A percentile compares a stretch with the other conserved stretches of the same genome.
Conservation (phyloP, 78 protist species). For the Dictyostelium intermedium region DNA sequence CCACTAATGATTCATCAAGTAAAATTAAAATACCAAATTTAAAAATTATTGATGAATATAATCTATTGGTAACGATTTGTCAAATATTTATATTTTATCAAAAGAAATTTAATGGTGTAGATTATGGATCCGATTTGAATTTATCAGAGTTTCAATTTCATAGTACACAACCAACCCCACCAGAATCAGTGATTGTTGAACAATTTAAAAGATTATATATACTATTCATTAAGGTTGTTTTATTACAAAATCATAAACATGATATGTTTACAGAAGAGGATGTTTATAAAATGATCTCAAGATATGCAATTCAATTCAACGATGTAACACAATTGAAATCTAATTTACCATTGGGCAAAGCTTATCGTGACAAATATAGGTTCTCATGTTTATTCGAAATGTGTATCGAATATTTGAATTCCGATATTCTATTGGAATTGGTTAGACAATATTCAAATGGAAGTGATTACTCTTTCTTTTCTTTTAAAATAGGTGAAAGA, state of each 20-base stretch:
- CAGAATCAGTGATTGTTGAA: not conserved
- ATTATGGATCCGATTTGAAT: constrained; percentile 1
- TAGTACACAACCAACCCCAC: not conserved
- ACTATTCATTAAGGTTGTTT: not conserved
- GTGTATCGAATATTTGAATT: not conserved
- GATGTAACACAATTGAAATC: constrained; percentile 6
- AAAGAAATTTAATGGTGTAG: not conserved
- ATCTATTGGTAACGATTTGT: not conserved
- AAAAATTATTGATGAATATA: not conserved
- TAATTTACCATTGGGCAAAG: not conserved
- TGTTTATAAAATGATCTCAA: not conserved
- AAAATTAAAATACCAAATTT: not conserved
- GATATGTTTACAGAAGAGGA: not conserved
- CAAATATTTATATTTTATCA: constrained; percentile 14
- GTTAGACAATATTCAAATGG: not conserved
- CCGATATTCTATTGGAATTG: not conserved
- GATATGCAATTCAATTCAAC: not conserved
- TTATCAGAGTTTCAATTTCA: not conserved
- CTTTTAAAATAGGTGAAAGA: not conserved
- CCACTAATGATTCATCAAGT: no score
- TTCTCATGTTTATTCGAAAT: not conserved
- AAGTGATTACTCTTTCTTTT: not conserved
- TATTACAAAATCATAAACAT: not conserved
- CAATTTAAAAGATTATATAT: constrained; percentile 4
- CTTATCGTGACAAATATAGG: not conserved